A percentile compares a stretch with the other conserved stretches of the same genome.
These are phyloP conservation scores for Coemansia asiatica DNA, from an alignment of 192 early-diverging fungal genomes.

Conservation along the genomic window DNA sequence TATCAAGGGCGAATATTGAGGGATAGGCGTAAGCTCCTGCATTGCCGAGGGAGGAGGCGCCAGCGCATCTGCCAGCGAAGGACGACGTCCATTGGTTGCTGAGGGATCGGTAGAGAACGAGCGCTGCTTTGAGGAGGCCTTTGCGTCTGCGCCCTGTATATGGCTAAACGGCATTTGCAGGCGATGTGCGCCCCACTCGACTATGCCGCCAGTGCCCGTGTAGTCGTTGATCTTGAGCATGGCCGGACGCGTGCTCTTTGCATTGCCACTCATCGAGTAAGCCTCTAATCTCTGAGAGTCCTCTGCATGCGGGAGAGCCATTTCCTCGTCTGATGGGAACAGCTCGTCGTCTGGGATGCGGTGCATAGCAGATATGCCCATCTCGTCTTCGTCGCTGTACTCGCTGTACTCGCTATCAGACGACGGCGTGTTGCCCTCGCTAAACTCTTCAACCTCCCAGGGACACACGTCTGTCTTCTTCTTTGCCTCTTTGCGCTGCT, in stretches of 20 bases:
- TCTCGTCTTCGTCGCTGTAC: conserved; percentile 5
- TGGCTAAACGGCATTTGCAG: conserved; percentile 49
- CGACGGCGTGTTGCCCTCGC: conserved; percentile 22
- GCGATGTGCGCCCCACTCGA: conserved; percentile 54
- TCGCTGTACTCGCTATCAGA: conserved; percentile 6
- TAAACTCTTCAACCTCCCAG: conserved; percentile 55
- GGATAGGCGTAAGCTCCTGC: conserved; percentile 28
- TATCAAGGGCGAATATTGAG: conserved; percentile 15
- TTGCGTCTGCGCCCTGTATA: conserved; percentile 6
- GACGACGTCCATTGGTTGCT: conserved; percentile 30
- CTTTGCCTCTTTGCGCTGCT: conserved; percentile 42
- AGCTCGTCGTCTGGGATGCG: conserved; percentile 50
- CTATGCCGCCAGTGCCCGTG: conserved; percentile 55
- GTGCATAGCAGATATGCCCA: conserved; percentile 7
- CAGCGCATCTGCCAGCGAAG: conserved; percentile 50
- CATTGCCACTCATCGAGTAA: conserved; percentile 28
- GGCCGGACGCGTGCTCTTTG: conserved; percentile 13
- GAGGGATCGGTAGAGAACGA: conserved; percentile 47
- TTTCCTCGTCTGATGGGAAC: conserved; percentile 43
- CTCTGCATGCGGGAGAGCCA: neutral
- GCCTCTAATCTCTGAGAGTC: conserved; percentile 14
- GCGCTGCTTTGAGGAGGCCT: conserved; percentile 28
- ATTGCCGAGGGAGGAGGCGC: conserved; percentile 42
- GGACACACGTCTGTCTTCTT: conserved; percentile 49
- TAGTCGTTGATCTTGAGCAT: conserved; percentile 32